Evolutionary conservation across 2,329 filamentous ascomycete species (phyloP).

Genomic region (Ascochyta koolunga): DNA sequence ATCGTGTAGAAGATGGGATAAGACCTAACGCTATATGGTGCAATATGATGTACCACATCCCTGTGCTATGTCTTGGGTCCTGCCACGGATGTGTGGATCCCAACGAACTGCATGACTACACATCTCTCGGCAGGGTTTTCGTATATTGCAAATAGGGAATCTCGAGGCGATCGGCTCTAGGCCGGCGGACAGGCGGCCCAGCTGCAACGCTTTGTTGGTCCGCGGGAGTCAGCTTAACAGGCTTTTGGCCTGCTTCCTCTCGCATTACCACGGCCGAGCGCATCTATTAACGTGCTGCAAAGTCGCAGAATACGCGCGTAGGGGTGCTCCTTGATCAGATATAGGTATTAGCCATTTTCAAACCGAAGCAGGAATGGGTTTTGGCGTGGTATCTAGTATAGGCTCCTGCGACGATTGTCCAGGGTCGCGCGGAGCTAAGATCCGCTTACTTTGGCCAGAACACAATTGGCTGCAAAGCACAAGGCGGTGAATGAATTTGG

Average conservation of each 20-base stretch:
- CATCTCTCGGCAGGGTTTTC: background rate
- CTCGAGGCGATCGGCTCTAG: conserved; percentile 24
- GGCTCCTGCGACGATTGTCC: conserved; percentile 1
- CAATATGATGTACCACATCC: background rate
- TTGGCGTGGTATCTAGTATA: background rate
- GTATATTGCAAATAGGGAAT: conserved; percentile 18
- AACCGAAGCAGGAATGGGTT: background rate
- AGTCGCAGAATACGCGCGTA: background rate
- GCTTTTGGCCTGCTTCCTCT: conserved; percentile 16
- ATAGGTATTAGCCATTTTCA: background rate
- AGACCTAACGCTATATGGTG: conserved; percentile 13
- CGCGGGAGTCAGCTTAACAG: conserved; percentile 4
- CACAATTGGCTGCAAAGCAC: conserved; percentile 26
- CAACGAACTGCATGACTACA: background rate
- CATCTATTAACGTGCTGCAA: background rate
- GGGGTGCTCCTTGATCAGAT: background rate
- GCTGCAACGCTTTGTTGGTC: conserved; percentile 16
- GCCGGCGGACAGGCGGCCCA: conserved; percentile 21
- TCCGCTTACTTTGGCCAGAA: conserved; percentile 30
- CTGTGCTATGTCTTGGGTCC: background rate
- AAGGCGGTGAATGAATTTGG: conserved; percentile 16
- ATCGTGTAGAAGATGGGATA: conserved; percentile 1
- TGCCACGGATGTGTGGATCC: too few species aligned
- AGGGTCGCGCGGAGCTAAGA: conserved; percentile 20
- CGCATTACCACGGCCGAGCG: conserved; percentile 16